Conservation (phyloP, 2,329 filamentous ascomycete genomes). For the Diplodia scrobiculata region DNA sequence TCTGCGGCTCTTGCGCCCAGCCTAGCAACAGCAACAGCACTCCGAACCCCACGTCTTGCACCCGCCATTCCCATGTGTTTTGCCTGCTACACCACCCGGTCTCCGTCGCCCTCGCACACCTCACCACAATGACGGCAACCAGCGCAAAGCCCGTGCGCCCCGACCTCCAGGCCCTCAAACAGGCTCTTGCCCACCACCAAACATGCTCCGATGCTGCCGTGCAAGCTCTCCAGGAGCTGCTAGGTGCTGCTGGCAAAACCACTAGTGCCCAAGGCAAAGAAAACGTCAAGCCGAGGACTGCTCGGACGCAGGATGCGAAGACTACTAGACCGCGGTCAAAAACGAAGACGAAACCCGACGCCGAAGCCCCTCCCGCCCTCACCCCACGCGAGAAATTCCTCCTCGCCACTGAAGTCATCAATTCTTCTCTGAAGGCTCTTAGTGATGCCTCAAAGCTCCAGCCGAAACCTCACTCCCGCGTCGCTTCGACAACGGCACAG, state of each 20-base stretch:
- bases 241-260: slow-evolving; percentile 44
- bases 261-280: slow-evolving; percentile 40
- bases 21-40: background rate
- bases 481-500: slow-evolving; percentile 30
- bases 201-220: slow-evolving; percentile 55
- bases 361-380: slow-evolving; percentile 43
- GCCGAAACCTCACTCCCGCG: slow-evolving; percentile 32
- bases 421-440: slow-evolving; percentile 68
- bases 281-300: slow-evolving; percentile 33
- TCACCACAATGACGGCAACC: slow-evolving; percentile 20
- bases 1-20: background rate
- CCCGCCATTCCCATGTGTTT: background rate
- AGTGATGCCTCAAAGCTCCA: slow-evolving; percentile 64
- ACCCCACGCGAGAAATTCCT: slow-evolving; percentile 63
- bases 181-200: slow-evolving; percentile 50
- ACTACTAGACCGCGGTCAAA: slow-evolving; percentile 24
- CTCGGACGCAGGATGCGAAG: slow-evolving; percentile 37
- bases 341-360: slow-evolving; percentile 18
- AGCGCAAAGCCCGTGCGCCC: slow-evolving; percentile 42
- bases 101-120: background rate
- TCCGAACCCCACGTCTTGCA: background rate
- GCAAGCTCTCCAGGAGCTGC: slow-evolving; percentile 51
- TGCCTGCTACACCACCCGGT: background rate
- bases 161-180: slow-evolving; percentile 53
- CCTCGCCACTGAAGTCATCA: slow-evolving; percentile 73